A percentile compares a stretch with the other conserved stretches of the same genome.
These are phyloP conservation scores for Stachybotrys echinatus DNA, from an alignment of 2,329 filamentous ascomycete genomes.

Conservation along the genomic window DNA sequence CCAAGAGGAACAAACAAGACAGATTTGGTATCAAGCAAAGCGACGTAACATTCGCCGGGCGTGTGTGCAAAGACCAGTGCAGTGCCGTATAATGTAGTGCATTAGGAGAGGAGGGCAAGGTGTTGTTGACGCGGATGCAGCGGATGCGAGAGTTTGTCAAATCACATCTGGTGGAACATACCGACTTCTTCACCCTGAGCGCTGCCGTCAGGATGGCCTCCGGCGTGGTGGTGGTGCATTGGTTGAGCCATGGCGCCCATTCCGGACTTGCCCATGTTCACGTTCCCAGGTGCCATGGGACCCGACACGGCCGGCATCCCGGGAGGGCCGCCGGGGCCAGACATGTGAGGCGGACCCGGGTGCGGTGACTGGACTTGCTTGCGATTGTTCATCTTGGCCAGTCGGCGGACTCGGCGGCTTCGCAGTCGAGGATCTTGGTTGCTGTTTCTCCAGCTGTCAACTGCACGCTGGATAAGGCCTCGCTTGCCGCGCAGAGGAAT, in stretches of 20 bases:
- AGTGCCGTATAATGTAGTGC: constrained; percentile 9
- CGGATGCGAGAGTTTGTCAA: constrained; percentile 24
- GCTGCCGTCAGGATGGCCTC: constrained; percentile 41
- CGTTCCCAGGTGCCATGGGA: constrained; percentile 53
- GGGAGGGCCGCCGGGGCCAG: constrained; percentile 60
- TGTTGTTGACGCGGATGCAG: constrained; percentile 30
- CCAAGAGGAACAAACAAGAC: constrained; percentile 2
- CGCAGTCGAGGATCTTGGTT: constrained; percentile 91
- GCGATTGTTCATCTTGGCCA: constrained; percentile 92
- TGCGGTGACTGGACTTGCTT: constrained; percentile 62
- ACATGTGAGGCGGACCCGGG: constrained; percentile 55
- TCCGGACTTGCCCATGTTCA: constrained; percentile 59
- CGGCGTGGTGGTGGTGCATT: constrained; percentile 62
- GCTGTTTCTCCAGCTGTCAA: constrained; percentile 98
- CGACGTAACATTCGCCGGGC: constrained; percentile 21
- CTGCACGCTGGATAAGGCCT: constrained; percentile 91
- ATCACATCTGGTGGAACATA: constrained; percentile 97
- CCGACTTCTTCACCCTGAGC: constrained; percentile 79
- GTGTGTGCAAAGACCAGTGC: constrained; percentile 6
- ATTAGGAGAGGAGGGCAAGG: constrained; percentile 11
- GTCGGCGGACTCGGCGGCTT: constrained; percentile 85
- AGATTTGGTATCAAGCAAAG: constrained; percentile 33
- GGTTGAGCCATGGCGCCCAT: constrained; percentile 61
- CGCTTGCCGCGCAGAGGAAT: constrained; percentile 86
- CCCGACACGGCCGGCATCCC: constrained; percentile 58